Conservation (phyloP, 2,329 filamentous ascomycete species). For the Microdochium bolleyi region DNA sequence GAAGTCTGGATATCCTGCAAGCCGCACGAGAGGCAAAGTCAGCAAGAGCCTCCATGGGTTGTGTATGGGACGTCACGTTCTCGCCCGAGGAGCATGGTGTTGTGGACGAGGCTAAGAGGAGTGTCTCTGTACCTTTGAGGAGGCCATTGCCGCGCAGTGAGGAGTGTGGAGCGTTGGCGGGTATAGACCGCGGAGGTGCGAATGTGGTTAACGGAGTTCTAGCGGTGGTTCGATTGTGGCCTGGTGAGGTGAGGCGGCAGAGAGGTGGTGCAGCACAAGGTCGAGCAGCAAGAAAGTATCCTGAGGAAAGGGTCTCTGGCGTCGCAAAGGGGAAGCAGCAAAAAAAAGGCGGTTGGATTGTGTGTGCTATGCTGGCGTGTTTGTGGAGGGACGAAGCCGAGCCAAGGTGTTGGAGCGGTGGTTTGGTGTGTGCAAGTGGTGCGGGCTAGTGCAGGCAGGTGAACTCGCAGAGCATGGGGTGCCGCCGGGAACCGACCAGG, state of each 20-base stretch:
- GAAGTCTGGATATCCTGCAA: conserved; percentile 55
- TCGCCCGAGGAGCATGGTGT: conserved; percentile 13
- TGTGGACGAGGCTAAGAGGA: conserved; percentile 13
- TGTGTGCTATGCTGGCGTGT: conserved; percentile 1
- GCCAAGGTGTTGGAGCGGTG: neutral
- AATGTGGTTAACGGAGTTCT: conserved; percentile 8
- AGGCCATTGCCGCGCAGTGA: conserved; percentile 45
- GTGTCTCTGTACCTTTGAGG: conserved; percentile 46
- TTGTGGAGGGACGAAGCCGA: neutral
- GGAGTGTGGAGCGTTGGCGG: conserved; percentile 10
- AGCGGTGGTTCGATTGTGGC: neutral
- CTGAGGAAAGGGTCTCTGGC: conserved; percentile 1
- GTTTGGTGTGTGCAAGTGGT: neutral
- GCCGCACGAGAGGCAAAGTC: conserved; percentile 17
- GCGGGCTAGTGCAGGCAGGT: neutral
- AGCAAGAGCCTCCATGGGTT: conserved; percentile 22
- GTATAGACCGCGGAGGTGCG: neutral
- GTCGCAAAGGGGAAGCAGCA: conserved; percentile 4
- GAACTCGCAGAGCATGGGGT: neutral
- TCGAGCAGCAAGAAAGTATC: conserved; percentile 13
- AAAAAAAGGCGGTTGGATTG: conserved; percentile 10
- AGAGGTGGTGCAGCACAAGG: neutral
- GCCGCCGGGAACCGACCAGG: neutral
- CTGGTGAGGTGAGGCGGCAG: neutral
- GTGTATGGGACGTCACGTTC: neutral